These are phyloP conservation scores for Trichoderma citrinoviride DNA, from an alignment of 2,329 filamentous ascomycete species.

Conservation along the genomic window DNA sequence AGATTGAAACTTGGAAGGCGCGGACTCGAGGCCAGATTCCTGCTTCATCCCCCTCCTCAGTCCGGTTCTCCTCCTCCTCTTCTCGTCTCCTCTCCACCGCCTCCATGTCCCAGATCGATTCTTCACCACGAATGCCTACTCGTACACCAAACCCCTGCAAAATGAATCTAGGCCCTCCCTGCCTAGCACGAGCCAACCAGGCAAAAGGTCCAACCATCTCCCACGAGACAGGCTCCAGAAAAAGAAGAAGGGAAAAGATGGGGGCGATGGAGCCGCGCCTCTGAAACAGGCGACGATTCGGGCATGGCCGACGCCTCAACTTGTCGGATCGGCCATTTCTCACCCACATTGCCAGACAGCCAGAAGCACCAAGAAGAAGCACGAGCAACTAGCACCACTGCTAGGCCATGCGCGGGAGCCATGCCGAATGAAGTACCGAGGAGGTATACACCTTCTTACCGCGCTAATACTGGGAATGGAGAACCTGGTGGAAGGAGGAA, in stretches of 20 bases:
- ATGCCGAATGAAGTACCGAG: constrained; percentile 17
- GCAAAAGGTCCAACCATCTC: background rate
- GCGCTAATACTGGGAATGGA: background rate
- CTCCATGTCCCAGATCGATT: background rate
- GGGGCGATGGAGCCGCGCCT: constrained; percentile 10
- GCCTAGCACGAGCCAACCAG: too few species aligned
- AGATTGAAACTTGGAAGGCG: background rate
- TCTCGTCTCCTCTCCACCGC: background rate
- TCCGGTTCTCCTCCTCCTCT: background rate
- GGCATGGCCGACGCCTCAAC: constrained; percentile 18
- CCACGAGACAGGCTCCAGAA: constrained; percentile 1
- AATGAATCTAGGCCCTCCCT: background rate
- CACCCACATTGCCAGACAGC: background rate
- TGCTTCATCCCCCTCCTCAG: background rate
- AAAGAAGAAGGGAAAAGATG: constrained; percentile 7
- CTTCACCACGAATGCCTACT: background rate
- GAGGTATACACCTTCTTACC: background rate
- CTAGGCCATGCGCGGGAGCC: constrained; percentile 8
- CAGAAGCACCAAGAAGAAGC: background rate
- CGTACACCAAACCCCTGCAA: background rate
- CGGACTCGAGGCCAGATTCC: too few species aligned
- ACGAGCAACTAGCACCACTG: background rate
- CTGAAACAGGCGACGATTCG: constrained; percentile 18
- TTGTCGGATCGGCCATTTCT: background rate
- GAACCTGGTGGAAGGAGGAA: background rate